Percentiles rank a stretch among this genome's conserved stretches.
Conservation (phyloP, 1,284 basidiomycete genomes). For the Tilletia indica region DNA sequence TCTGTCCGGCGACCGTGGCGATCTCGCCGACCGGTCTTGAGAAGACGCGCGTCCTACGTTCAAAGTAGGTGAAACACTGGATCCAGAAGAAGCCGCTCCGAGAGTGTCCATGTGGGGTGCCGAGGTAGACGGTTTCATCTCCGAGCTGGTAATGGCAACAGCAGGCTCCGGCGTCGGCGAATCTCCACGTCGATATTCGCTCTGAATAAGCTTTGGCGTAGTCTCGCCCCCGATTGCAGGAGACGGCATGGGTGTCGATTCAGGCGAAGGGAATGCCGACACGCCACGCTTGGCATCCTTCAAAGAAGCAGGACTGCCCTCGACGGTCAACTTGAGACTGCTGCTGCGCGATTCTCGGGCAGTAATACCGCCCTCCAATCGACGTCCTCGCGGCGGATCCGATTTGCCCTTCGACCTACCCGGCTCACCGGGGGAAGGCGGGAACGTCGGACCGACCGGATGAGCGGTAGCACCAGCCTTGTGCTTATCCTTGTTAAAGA, state of each 20-base stretch:
- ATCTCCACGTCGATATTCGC: background rate
- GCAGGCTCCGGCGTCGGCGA: constrained; percentile 1
- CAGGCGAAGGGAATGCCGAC: background rate
- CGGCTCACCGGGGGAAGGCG: background rate
- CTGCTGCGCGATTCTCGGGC: background rate
- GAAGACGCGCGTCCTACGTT: background rate
- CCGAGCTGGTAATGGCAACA: background rate
- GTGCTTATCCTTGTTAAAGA: background rate
- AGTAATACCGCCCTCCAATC: background rate
- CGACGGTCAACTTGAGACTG: background rate
- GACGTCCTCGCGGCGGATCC: constrained; percentile 3
- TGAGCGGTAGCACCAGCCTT: background rate
- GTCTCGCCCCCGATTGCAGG: background rate
- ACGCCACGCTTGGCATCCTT: background rate
- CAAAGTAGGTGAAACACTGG: too few relatives aligned
- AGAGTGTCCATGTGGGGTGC: background rate
- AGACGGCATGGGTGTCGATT: background rate
- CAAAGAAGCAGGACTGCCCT: background rate
- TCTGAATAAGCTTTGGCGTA: background rate
- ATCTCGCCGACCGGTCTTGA: background rate
- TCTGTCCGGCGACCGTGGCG: constrained; percentile 3
- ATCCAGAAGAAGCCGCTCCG: background rate
- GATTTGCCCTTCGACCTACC: background rate
- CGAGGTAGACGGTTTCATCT: background rate
- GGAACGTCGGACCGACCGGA: background rate